Percentiles rank a stretch among this genome's conserved stretches.
phyloP scores from a whole-genome alignment of 805 yeast species.

The Saturnispora silvae region DNA sequence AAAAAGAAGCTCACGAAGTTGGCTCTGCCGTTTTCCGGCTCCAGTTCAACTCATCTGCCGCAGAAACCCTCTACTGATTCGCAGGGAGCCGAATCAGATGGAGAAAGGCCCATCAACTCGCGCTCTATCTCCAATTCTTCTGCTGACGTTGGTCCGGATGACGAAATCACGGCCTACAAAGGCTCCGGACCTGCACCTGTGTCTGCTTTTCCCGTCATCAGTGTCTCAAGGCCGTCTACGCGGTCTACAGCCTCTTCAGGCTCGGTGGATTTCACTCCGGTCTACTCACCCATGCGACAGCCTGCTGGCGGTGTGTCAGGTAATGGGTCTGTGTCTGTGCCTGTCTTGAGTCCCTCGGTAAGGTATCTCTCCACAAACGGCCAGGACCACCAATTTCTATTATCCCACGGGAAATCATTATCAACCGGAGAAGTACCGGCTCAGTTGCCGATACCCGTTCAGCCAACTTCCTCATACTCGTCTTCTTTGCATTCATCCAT shows the following conservation, averaged over 20 bases:
- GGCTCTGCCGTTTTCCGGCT: constrained; percentile 5
- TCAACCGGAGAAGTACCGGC: constrained; percentile 1
- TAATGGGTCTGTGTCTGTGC: background rate
- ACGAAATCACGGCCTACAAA: background rate
- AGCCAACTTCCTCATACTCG: constrained; percentile 1
- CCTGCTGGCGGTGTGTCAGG: background rate
- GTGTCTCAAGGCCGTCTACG: constrained; percentile 5
- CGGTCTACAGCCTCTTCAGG: constrained; percentile 3
- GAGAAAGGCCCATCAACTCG: background rate
- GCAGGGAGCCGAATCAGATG: background rate
- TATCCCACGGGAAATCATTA: constrained; percentile 6
- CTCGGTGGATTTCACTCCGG: constrained; percentile 4
- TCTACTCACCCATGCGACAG: constrained; percentile 1
- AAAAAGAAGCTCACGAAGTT: constrained; percentile 2
- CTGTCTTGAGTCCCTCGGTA: background rate
- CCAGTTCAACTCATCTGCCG: too few species aligned
- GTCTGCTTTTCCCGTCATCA: background rate
- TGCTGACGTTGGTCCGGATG: background rate
- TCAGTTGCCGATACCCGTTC: constrained; percentile 4
- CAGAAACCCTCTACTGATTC: background rate
- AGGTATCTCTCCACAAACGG: constrained; percentile 4
- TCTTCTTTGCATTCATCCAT: background rate
- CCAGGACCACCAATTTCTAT: constrained; percentile 5
- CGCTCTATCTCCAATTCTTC: constrained; percentile 1
- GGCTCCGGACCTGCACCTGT: too few species aligned